phyloP scores from a whole-genome alignment of 805 yeast species.

The Wickerhamiella brachini region DNA sequence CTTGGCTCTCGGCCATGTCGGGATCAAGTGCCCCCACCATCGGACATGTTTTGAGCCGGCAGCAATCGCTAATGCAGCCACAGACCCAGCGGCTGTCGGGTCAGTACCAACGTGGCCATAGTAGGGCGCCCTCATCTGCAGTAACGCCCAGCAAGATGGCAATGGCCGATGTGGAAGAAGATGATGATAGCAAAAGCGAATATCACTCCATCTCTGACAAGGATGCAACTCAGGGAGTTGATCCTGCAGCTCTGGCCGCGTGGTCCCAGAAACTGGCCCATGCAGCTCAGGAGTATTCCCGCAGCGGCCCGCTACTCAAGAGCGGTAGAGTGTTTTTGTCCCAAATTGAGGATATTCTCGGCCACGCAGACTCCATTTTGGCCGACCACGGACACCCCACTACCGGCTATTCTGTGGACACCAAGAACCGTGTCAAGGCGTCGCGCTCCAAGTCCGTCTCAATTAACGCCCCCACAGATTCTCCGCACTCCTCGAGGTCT shows the following conservation, averaged over 20 bases:
- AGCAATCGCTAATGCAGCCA: not conserved
- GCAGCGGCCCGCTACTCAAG: not conserved
- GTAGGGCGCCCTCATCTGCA: not conserved
- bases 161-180: not conserved
- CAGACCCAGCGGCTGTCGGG: not conserved
- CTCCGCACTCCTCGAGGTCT: not conserved
- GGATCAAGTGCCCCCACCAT: constrained; percentile 16
- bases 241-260: not conserved
- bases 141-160: not conserved
- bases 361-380: not conserved
- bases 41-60: constrained; percentile 6
- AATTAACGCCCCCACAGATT: not conserved
- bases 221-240: not conserved
- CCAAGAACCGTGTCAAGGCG: not conserved
- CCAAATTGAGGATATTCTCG: not conserved
- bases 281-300: not conserved
- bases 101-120: not conserved
- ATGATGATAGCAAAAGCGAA: not conserved
- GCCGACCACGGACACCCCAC: not conserved
- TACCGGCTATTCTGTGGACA: not conserved
- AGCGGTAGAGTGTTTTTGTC: not conserved
- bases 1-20: constrained; percentile 76
- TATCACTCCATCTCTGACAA: not conserved
- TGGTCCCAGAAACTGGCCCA: not conserved
- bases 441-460: not conserved